Base-by-base conservation (phyloP, 768 basidiomycete species). In the Mycena metata region DNA sequence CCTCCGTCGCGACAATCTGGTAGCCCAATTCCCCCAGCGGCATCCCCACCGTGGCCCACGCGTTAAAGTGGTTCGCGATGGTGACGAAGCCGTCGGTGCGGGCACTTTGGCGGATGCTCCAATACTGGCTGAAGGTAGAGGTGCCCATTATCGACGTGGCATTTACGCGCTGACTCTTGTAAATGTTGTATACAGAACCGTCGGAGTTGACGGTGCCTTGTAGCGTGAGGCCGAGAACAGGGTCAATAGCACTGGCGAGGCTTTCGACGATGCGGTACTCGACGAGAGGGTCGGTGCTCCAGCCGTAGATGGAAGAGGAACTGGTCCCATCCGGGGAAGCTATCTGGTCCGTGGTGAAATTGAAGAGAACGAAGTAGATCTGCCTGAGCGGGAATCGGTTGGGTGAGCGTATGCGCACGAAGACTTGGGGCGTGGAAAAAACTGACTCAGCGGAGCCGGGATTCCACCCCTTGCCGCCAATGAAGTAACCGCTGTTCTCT, bases 1-100 rank as follows among this genome's bases (percentile, higher is more conserved):
- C 83, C 65, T 86, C 85, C 13, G 83, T 83, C 30, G 85, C 84
- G 60, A 85, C 73, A 61, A 86, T 84, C 79, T 84, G 83, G 75
- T 85, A 85, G 71, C 80, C 78, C 76, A 79, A 78, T 35, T 77
- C 72, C 17, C 83, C 84, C 67, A 85, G 67, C 35, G 69, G 70
- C 79, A 86, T 74, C 19, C 84, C 84, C 15, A 79, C 66, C 8
- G 61, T 64, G 33, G n/a, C n/a, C n/a, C n/a, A n/a, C n/a, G n/a
- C n/a, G n/a, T n/a, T n/a, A n/a, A n/a, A n/a, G n/a, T n/a, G 85
- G 78, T 79, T 80, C 12, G 67, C 73, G 10, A 77, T 76, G 58
- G 75, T 80, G 23, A 84, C 78, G 10, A 76, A 79, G 16, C 81
- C 81, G 36, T 78, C 74, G 61, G 77, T 75, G 54, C 78, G 78